Base-by-base conservation (phyloP, 2,329 filamentous ascomycete genomes). In the Alternaria arborescens region DNA sequence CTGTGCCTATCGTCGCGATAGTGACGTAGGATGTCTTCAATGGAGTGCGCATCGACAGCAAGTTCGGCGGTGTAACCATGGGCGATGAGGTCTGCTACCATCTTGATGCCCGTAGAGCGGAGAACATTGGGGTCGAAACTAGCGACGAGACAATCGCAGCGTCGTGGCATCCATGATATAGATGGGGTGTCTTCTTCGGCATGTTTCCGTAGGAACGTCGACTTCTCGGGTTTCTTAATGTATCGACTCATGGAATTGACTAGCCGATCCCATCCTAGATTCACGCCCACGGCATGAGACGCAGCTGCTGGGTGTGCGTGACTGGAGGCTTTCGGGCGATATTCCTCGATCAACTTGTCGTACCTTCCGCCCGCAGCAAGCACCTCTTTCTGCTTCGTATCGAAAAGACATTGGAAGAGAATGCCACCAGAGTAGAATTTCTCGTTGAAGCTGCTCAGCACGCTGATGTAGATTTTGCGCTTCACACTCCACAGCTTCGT, bases 341-440 rank as follows among this genome's bases (percentile, higher is more conserved):
- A 91, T 62, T 96, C 91, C 74, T 89, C 89, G 66, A 99, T 94
- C 20, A 99, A 82, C 48, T 88, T 88, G 76, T 99, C 96, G 75
- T 99, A 99, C 50, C 95, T 88, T 3, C 95, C 95, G 52, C 96
- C 95, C 32, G 94, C 95, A 6, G 94, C 95, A 72, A 98, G 93
- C 0, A 98, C 92, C 68, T 95, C 91, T 69, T 83, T 82, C 62
- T 90, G 87, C 75, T 93, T 96, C 63, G 87, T 89, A 75, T 98
- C 94, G 65, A 94, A 93, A 2, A 97, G 81, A 71, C 93, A 97
- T 62, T 96, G 92, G 75, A 99, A 98, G 43, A 98, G 83, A 28
- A 98, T 84, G 8, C 94, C 94, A 1, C 77, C 76, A 18, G 87
- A 83, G 77, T 95, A 99, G 75, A 98, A 97, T 58, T 90, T 91